phyloP scores from a whole-genome alignment of 495 filamentous ascomycete species.

The Oidiodendron maius region DNA sequence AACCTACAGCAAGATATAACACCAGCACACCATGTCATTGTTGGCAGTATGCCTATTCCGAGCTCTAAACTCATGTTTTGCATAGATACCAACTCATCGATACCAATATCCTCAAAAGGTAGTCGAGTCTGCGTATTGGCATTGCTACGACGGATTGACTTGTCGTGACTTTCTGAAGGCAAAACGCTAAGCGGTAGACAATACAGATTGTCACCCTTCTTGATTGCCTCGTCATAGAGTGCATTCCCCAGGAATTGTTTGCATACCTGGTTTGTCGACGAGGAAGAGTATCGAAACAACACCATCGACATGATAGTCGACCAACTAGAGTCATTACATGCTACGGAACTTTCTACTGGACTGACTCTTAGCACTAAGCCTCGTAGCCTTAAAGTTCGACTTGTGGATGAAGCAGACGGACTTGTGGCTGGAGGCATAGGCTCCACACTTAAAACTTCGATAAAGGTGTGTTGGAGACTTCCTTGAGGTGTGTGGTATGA shows the following conservation, averaged over 20 bases:
- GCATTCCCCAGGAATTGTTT: too few relatives aligned
- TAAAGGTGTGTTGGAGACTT: not conserved
- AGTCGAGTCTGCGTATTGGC: not conserved
- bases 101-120: not conserved
- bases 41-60: not conserved
- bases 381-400: not conserved
- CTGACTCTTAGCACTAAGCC: not conserved
- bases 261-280: too few relatives aligned
- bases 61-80: not conserved
- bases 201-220: not conserved
- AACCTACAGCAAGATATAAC: not conserved
- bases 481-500: not conserved
- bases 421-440: not conserved
- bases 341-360: not conserved
- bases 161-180: not conserved
- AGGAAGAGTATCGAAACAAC: not conserved
- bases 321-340: not conserved
- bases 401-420: not conserved
- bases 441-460: not conserved
- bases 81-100: not conserved
- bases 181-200: conserved; percentile 2
- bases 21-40: conserved; percentile 2
- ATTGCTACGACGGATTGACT: not conserved
- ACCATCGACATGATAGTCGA: not conserved
- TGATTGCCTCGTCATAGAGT: not conserved